These are phyloP conservation scores for Lactarius hengduanensis DNA, from an alignment of 768 basidiomycete genomes.

Conservation along the genomic window DNA sequence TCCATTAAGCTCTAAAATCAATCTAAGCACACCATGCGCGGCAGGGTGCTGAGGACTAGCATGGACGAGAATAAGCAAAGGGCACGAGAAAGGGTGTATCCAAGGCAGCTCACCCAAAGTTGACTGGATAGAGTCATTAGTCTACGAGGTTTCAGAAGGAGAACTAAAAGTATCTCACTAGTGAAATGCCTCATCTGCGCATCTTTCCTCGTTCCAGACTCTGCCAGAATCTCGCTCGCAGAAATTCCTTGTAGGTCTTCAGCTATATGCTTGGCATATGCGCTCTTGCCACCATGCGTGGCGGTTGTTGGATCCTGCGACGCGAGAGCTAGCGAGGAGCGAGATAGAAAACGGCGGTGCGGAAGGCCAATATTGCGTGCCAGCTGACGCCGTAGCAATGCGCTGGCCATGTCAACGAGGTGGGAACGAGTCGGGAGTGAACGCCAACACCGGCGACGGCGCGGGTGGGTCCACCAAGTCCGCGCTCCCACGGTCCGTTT, in stretches of 20 bases:
- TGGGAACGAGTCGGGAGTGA: neutral
- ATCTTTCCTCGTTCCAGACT: constrained; percentile 68
- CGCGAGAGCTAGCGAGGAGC: constrained; percentile 41
- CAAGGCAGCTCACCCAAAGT: constrained; percentile 68
- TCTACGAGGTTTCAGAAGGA: neutral
- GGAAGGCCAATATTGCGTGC: constrained; percentile 41
- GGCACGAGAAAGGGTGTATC: neutral
- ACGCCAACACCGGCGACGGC: constrained; percentile 1
- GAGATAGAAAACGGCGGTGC: constrained; percentile 31
- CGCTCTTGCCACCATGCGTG: constrained; percentile 43
- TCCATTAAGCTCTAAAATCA: constrained; percentile 97
- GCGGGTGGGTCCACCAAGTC: constrained; percentile 1
- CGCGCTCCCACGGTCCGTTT: constrained; percentile 20
- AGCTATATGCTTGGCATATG: constrained; percentile 68
- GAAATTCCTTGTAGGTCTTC: constrained; percentile 83
- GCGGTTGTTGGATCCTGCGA: constrained; percentile 29
- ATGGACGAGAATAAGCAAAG: constrained; percentile 3
- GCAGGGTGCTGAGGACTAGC: constrained; percentile 96
- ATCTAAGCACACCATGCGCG: constrained; percentile 95
- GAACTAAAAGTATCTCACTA: constrained; percentile 44
- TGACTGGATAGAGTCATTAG: constrained; percentile 52
- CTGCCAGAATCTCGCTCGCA: constrained; percentile 76
- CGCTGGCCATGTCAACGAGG: constrained; percentile 57
- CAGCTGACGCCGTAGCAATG: constrained; percentile 61
- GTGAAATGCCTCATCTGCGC: constrained; percentile 92